These are phyloP conservation scores for Trichoderma endophyticum DNA, from an alignment of 2,329 filamentous ascomycete species.

Conservation along the genomic window DNA sequence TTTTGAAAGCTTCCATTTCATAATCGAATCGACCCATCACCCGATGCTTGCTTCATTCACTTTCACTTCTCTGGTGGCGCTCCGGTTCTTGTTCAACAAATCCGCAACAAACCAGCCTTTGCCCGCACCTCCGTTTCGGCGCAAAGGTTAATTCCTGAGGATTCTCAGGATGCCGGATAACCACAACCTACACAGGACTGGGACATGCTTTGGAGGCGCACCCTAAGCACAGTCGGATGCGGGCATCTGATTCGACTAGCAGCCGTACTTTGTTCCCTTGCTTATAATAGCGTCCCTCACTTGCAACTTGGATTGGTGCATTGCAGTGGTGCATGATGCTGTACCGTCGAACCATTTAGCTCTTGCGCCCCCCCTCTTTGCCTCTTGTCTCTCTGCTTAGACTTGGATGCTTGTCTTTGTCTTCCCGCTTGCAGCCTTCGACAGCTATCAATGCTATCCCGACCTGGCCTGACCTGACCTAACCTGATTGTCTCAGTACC, in stretches of 20 bases:
- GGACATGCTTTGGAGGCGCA: conserved; percentile 4
- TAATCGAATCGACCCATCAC: not conserved
- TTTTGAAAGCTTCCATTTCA: not conserved
- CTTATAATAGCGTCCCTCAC: not conserved
- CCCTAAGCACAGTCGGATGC: not conserved
- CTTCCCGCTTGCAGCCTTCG: not conserved
- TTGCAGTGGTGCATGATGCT: not conserved
- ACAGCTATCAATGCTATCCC: not conserved
- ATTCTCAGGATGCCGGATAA: not conserved
- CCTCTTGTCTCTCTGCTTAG: not conserved
- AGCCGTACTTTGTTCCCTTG: not conserved
- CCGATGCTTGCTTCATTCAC: not conserved
- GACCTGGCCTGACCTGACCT: not conserved
- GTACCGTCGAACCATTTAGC: not conserved
- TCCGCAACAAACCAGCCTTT: not conserved
- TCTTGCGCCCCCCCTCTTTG: not conserved
- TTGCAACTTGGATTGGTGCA: not conserved
- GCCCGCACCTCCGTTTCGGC: not conserved
- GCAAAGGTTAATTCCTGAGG: not conserved
- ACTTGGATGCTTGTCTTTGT: not conserved
- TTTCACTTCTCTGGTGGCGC: not conserved
- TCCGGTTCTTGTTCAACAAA: not conserved
- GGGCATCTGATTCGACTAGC: not conserved
- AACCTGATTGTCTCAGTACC: not conserved
- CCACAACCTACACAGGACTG: not conserved